phyloP scores from a whole-genome alignment of 2,329 filamentous ascomycete species.

The Colletotrichum chlorophyti region DNA sequence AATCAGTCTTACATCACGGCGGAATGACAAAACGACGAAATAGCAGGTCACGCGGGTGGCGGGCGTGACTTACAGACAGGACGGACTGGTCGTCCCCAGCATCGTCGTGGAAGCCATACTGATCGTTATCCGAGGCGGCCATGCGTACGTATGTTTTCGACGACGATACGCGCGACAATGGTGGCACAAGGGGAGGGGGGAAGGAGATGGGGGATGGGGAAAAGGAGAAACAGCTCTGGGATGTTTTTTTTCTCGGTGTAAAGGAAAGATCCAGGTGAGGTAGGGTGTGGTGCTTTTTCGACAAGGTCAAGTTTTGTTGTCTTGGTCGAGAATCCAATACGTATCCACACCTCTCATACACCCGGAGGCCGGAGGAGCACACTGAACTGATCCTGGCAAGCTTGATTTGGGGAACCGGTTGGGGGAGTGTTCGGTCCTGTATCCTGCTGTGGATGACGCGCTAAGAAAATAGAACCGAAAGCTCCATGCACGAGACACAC shows the following conservation, averaged over 20 bases:
- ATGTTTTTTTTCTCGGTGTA: not conserved
- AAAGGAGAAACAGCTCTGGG: conserved; percentile 14
- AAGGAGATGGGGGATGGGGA: not conserved
- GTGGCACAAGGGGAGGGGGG: conserved; percentile 11
- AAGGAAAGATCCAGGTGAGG: not conserved
- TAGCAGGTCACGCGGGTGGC: conserved; percentile 14
- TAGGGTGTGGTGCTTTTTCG: conserved; percentile 15
- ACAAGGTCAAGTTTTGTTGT: conserved; percentile 30
- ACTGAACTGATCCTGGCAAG: conserved; percentile 17
- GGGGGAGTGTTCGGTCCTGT: conserved; percentile 9
- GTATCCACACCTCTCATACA: conserved; percentile 29
- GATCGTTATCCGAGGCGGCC: conserved; percentile 48
- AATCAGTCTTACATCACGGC: conserved; percentile 29
- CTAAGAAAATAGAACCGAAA: conserved; percentile 18
- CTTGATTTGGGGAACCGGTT: too few relatives aligned
- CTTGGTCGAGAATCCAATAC: conserved; percentile 25
- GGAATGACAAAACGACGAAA: conserved; percentile 12
- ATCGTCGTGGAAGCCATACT: conserved; percentile 55
- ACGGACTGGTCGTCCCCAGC: conserved; percentile 57
- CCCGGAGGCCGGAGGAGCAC: too few relatives aligned
- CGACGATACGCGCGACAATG: conserved; percentile 23
- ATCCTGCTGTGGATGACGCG: conserved; percentile 17
- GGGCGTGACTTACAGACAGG: conserved; percentile 40
- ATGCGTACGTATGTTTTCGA: conserved; percentile 36
- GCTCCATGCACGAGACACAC: conserved; percentile 12